Base-by-base conservation (phyloP, 2,329 filamentous ascomycete genomes). In the Aspergillus udagawae region DNA sequence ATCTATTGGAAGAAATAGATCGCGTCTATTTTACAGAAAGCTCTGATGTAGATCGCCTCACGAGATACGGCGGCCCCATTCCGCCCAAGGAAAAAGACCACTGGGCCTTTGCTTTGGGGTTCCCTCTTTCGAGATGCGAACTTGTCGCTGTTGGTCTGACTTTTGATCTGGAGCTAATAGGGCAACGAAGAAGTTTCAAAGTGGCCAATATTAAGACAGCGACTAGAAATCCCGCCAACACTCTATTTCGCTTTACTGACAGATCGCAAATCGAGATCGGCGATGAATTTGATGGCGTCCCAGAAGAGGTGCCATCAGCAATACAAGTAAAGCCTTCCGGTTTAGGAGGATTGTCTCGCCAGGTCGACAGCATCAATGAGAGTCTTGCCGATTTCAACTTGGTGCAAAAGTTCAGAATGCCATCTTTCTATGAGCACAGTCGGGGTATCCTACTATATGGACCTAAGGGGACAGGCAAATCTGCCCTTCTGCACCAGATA, bases 401-500 rank as follows among this genome's bases (percentile, higher is more conserved):
- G 25, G 61, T 60, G 17, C 68, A 64, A 32, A 65, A 60, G 38
- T 61, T 70, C 41, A 62, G 59, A n/a, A 74, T 75, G 77, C 78
- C 68, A 55, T 66, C 62, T 47, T 81, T 71, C 55, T 76, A 72
- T 63, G 70, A 66, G 65, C 71, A 68, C 65, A 74, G 63, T 76
- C 82, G 83, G 53, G 86, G 85, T 0, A 82, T 94, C 38, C 80
- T 94, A 25, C 79, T 97, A 4, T 87, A 95, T 70, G 93, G 93
- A 14, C 87, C 90, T 20, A 84, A 85, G 60, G 92, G 93, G 10
- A 95, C 90, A 0, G 93, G 93, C 25, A 97, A 97, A 76, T 88
- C 86, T 0, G 81, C 89, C 61, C 78, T 97, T 0, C 77, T 97
- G 1, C 73, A 87, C 17, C 83, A 84, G 32, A 79, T 97, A 21